Percentiles rank a stretch among this genome's conserved stretches.
Conservation (phyloP, 2,329 filamentous ascomycete species). For the Cephalotrichum gorgonifer region DNA sequence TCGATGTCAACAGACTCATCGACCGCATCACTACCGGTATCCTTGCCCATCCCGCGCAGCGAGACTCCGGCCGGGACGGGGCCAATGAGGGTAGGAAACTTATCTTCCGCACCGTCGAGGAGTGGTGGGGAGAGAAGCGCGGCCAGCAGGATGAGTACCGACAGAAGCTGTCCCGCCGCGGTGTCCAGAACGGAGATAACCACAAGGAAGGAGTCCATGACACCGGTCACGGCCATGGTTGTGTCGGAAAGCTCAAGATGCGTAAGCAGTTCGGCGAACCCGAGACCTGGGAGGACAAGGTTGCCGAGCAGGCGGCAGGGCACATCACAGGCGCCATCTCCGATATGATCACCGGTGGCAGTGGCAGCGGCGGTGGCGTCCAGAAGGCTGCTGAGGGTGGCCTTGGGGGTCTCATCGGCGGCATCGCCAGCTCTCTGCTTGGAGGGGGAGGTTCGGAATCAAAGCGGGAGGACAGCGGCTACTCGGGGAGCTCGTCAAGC, state of each 20-base stretch:
- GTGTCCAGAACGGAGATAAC: slow-evolving; percentile 68
- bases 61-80: slow-evolving; percentile 58
- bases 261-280: slow-evolving; percentile 50
- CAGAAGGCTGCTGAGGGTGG: slow-evolving; percentile 44
- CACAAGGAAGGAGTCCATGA: slow-evolving; percentile 81
- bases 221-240: slow-evolving; percentile 77
- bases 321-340: slow-evolving; percentile 48
- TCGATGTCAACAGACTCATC: slow-evolving; percentile 60
- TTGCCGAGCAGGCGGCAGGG: slow-evolving; percentile 43
- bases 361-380: slow-evolving; percentile 17
- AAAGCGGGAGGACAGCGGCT: slow-evolving; percentile 51
- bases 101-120: slow-evolving; percentile 71
- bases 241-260: slow-evolving; percentile 67
- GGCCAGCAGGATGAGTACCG: slow-evolving; percentile 57
- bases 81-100: slow-evolving; percentile 59
- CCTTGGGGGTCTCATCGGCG: slow-evolving; percentile 50
- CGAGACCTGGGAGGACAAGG: slow-evolving; percentile 43
- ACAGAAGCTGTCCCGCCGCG: slow-evolving; percentile 64
- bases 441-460: slow-evolving; percentile 42
- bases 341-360: slow-evolving; percentile 33
- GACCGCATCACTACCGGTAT: slow-evolving; percentile 72
- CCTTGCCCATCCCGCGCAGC: slow-evolving; percentile 79
- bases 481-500: slow-evolving; percentile 50
- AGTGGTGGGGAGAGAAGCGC: slow-evolving; percentile 69
- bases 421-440: slow-evolving; percentile 35